Evolutionary conservation across 2,329 filamentous ascomycete species (phyloP).

Genomic region (Ophiostoma quercus): DNA sequence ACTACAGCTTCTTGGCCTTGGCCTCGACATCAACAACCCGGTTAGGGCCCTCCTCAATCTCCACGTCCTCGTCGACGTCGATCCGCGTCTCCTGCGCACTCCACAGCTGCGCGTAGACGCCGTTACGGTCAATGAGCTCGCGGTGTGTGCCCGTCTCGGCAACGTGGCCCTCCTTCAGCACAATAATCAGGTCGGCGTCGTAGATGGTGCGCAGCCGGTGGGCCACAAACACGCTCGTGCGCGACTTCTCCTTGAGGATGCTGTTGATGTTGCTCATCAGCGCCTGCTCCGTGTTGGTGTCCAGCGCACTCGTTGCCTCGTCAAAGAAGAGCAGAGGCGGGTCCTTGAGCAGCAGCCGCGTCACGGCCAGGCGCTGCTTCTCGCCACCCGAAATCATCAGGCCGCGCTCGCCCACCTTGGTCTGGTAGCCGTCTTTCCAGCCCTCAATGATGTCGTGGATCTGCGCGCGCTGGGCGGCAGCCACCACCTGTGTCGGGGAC

Average conservation of each 20-base stretch:
- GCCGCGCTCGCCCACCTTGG: slow-evolving; percentile 63
- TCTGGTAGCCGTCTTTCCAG: slow-evolving; percentile 85
- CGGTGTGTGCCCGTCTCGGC: slow-evolving; percentile 85
- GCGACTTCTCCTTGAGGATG: slow-evolving; percentile 78
- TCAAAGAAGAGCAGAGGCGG: slow-evolving; percentile 38
- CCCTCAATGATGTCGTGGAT: slow-evolving; percentile 75
- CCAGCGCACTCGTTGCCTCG: slow-evolving; percentile 30
- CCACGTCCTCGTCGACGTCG: slow-evolving; percentile 19
- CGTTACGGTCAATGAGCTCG: slow-evolving; percentile 69
- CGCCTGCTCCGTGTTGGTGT: slow-evolving; percentile 73
- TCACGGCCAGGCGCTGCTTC: slow-evolving; percentile 51
- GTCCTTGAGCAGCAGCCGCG: slow-evolving; percentile 38
- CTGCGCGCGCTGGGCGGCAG: slow-evolving; percentile 73
- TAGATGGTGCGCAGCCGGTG: slow-evolving; percentile 90
- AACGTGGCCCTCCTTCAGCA: slow-evolving; percentile 77
- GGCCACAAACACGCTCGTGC: slow-evolving; percentile 92
- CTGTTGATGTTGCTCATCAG: slow-evolving; percentile 88
- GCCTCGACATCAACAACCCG: slow-evolving; percentile 21
- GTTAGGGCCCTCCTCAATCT: slow-evolving; percentile 23
- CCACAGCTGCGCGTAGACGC: slow-evolving; percentile 87
- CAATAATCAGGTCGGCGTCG: slow-evolving; percentile 88
- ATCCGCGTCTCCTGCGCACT: slow-evolving; percentile 40
- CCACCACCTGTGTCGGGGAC: slow-evolving; percentile 63
- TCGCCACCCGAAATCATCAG: slow-evolving; percentile 48
- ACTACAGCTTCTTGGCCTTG: slow-evolving; percentile 14